Evolutionary conservation across 2,329 filamentous ascomycete species (phyloP).

Genomic region (Epichloe aotearoae): DNA sequence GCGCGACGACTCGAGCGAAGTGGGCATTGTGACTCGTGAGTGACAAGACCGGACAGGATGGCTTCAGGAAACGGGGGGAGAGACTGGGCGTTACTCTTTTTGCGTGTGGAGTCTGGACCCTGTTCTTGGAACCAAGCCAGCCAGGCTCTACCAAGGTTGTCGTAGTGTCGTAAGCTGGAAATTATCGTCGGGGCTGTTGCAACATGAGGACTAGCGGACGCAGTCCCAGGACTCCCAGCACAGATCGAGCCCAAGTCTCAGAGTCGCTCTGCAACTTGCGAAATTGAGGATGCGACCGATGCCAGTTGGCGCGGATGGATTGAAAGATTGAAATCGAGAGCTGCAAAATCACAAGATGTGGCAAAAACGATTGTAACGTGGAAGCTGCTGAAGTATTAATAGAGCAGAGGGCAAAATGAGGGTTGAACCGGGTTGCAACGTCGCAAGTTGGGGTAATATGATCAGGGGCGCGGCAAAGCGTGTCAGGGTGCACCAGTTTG

Average conservation of each 20-base stretch:
- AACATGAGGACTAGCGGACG: too few relatives aligned
- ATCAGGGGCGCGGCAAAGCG: neutral
- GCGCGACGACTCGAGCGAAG: constrained; percentile 46
- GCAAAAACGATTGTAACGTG: neutral
- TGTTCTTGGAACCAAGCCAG: neutral
- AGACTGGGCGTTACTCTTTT: neutral
- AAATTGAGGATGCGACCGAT: neutral
- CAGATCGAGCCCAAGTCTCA: too few relatives aligned
- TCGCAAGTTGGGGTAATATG: neutral
- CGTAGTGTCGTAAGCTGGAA: neutral
- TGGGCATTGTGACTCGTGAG: constrained; percentile 29
- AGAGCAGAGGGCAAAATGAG: too few relatives aligned
- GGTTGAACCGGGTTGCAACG: neutral
- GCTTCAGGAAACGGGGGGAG: neutral
- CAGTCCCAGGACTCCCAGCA: too few relatives aligned
- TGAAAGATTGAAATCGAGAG: too few relatives aligned
- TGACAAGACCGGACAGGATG: neutral
- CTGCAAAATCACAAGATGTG: neutral
- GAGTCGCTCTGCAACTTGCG: neutral
- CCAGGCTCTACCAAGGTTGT: neutral
- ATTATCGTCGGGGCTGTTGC: neutral
- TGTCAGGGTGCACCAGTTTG: neutral
- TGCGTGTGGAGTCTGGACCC: neutral
- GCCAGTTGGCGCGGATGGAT: neutral
- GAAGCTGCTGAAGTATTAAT: neutral